Conservation (phyloP, 1,284 basidiomycete genomes). For the Malassezia nana region DNA sequence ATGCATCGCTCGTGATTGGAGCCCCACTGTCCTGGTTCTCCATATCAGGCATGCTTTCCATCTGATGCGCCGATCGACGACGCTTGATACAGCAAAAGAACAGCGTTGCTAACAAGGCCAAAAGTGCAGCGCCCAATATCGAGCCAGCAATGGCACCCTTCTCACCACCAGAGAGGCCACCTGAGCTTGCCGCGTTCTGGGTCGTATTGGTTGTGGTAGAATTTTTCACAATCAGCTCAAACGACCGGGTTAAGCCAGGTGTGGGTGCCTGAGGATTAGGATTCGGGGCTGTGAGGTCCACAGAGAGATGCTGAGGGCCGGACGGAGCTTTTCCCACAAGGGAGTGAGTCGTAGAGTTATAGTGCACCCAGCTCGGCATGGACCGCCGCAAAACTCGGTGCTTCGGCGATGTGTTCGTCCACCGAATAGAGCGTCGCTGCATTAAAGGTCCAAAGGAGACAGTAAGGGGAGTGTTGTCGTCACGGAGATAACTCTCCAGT, state of each 20-base stretch:
- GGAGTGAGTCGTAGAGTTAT: neutral
- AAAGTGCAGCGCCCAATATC: conserved; percentile 9
- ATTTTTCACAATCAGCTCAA: conserved; percentile 4
- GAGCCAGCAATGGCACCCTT: conserved; percentile 17
- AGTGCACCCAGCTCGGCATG: conserved; percentile 9
- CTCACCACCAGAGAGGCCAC: conserved; percentile 2
- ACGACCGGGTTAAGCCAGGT: neutral
- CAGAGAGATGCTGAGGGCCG: neutral
- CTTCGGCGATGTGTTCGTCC: neutral
- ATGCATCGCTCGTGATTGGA: too few relatives aligned
- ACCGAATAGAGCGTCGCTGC: neutral
- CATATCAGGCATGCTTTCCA: neutral
- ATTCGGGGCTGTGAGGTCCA: conserved; percentile 1
- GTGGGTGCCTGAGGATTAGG: neutral
- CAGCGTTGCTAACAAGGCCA: neutral
- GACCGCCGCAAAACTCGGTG: neutral
- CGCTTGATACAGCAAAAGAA: conserved; percentile 1
- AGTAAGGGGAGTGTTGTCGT: conserved; percentile 13
- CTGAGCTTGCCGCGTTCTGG: neutral
- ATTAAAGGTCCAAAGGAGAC: neutral
- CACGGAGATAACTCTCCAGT: conserved; percentile 14
- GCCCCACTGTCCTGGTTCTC: neutral
- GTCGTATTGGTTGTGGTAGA: neutral
- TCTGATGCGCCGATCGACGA: neutral
- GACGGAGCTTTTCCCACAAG: conserved; percentile 6